Base-by-base conservation (phyloP, 1,139 yeast genomes). In the Geotrichum candidum region DNA sequence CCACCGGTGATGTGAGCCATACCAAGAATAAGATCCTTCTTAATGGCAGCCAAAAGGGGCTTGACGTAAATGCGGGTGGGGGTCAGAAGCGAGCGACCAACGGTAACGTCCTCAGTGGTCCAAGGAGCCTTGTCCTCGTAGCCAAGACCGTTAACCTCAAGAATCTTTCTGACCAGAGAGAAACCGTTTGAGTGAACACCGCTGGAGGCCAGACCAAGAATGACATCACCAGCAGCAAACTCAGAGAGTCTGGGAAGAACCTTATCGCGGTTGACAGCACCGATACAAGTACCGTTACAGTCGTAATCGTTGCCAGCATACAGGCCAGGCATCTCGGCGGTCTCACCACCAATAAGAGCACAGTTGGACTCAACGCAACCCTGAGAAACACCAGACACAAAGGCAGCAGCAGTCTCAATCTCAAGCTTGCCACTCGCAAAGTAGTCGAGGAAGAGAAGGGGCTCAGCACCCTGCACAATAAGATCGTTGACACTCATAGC, bases 251-350 rank as follows among this genome's bases (percentile, higher is more conserved):
- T 82, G 53, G 99, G 99, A 69, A 95, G 80, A 61, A 94, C 84
- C 67, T 84, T 82, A 65, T 80, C 77, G 71, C 88, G 89, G 68
- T 82, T 79, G n/a, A 95, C 98, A n/a, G 99, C 99, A 71, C 99
- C 99, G 59, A 95, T 92, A 59, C 97, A 95, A 53, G 99, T 94
- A 76, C 99, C 99, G 72, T 94, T 94, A 64, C 97, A 92, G 76
- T 95, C 99, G 74, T 95, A 95, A 76, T 95, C 99, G 54, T 95
- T 96, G 63, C 86, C 91, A 63, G 86, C 88, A 73, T 95, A 95
- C 88, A 95, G 90, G 68, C 99, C 99, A 52, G 99, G 99, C 99
- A 95, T 95, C 80, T 95, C 99, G 62, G 96, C 90, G 57, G 99
- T 95, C 77, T 95, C 99, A 68, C 99, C 99, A 62, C 99, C 99